These are phyloP conservation scores for Solanum chilense DNA, from an alignment of 257 asterid species.

Conservation along the genomic window DNA sequence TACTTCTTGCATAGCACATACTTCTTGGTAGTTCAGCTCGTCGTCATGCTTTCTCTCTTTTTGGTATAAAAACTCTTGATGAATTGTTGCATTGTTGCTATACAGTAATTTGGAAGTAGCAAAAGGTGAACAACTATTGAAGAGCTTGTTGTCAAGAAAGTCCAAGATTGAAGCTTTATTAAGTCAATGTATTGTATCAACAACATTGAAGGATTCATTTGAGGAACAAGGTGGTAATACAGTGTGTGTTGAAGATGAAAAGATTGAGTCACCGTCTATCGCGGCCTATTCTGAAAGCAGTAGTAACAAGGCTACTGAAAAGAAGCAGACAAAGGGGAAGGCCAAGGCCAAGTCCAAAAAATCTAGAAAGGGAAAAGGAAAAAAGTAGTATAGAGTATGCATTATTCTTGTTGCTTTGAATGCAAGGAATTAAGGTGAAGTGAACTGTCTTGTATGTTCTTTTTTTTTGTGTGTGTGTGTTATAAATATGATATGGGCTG, in stretches of 20 bases:
- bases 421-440: neutral
- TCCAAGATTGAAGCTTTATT: neutral
- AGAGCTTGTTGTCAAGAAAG: slow-evolving; percentile 2
- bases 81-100: neutral
- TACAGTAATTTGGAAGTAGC: neutral
- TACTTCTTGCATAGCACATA: neutral
- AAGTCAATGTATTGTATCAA: neutral
- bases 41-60: neutral
- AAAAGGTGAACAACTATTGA: slow-evolving; percentile 1
- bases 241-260: neutral
- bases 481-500: neutral
- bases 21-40: neutral
- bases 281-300: neutral
- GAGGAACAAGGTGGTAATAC: neutral
- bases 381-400: neutral
- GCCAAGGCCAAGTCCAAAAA: slow-evolving; percentile 6
- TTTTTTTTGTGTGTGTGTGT: neutral
- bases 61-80: neutral
- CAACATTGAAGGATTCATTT: neutral
- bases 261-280: neutral
- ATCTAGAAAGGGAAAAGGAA: neutral
- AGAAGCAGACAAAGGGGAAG: neutral
- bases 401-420: neutral
- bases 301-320: neutral
- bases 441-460: neutral